Evolutionary conservation across 148 eudicot genomes (phyloP), one percentile per base, ranked within the genome.

Genomic region (Cornus florida): DNA sequence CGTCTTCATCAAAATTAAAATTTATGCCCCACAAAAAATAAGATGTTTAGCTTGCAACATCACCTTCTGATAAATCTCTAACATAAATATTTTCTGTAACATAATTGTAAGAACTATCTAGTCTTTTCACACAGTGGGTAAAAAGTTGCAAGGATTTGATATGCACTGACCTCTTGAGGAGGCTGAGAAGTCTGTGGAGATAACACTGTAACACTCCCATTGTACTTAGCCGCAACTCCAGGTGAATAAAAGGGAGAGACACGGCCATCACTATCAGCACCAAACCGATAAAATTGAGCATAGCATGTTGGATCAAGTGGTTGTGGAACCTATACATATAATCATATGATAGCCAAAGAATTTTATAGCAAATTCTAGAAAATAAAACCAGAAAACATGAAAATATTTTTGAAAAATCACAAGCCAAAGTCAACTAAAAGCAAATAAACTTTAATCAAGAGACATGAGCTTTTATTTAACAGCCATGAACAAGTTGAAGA

Each of bases 221-320:
- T 81, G 77, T 86, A 84, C 83, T 91, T 92, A 48, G 89, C 75
- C 67, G 91, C 73, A 78, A 85, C 84, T 78, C 89, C 93, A 82
- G 89, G 82, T 57, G 89, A 20, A 72, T 86, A 82, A 77, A 91
- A 91, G 72, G 97, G 97, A 48, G 95, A 94, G 73, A 86, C 80
- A 76, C 89, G 93, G 70, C 95, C 95, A 81, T 94, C 97, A 43
- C 68, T 82, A 72, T 88, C 97, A 35, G 82, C 74, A 56, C 86
- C 88, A 80, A 97, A 71, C 48, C 91, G 92, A 86, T 91, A 86
- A 82, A 85, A 82, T 78, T 90, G 98, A 31, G 91, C 90, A 85
- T 91, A 92, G 87, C 87, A 86, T 72, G 92, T 80, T 69, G 92
- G 92, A 78, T 94, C 94, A 82, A 87, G 78, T 60, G 91, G 88